Base-by-base conservation (phyloP, 495 filamentous ascomycete genomes). In the Penicillium chermesinum region DNA sequence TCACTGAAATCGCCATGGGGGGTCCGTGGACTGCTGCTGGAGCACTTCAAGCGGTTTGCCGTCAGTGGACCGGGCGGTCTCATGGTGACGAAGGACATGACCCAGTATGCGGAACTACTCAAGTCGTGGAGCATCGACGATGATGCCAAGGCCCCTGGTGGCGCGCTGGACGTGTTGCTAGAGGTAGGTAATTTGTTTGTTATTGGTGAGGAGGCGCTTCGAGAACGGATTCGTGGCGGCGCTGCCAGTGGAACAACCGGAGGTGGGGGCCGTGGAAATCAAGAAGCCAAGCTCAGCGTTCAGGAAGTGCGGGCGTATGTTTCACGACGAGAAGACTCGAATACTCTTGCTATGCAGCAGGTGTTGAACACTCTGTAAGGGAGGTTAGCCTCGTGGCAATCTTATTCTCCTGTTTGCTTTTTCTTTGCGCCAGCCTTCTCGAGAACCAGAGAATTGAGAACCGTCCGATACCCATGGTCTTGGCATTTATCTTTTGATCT, bases 121-220 rank as follows among this genome's bases (percentile, higher is more conserved):
- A 80, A 85, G 46, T 84, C 82, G 37, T 95, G 89, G 85, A 80
- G 84, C 16, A 75, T 91, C 13, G 86, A 86, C 53, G 85, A 87
- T 34, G 66, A 69, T 20, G 44, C 59, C 42, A 66, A 68, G 52
- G 64, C 60, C 0, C 78, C 88, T 22, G 80, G 82, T 55, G 75
- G 73, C 35, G 77, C 77, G 53, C 80, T 96, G 57, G 91, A 97
- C 71, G 75, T 94, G 34, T 63, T 97, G 46, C 81, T 87, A 27
- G 94, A 97, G 71, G 89, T 99, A 49, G 91, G 89, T n/a, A 95
- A 88, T 65, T 67, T 99, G 38, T 99, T 97, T 61, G 93, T 97
- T 34, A 89, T 97, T 67, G 88, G 89, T 15, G 82, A 86, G 10
- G 91, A 96, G 71, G 91, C 89, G 25, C 69, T 96, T 46, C 76